Conservation (phyloP, 176 grass and related monocot species). For the Leersia perrieri region DNA sequence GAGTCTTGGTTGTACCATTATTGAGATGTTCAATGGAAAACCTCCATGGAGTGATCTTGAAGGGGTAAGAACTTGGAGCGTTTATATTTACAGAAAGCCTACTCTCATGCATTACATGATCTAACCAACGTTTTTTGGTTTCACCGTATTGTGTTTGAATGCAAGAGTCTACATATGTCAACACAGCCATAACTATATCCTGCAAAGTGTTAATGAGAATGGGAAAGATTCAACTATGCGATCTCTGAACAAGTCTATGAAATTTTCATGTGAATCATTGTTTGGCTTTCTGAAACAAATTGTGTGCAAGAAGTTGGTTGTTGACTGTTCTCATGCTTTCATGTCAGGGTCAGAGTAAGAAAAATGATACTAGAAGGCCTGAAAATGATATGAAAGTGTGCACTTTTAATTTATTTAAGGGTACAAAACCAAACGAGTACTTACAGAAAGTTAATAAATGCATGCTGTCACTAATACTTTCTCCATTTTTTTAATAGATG, state of each 20-base stretch:
- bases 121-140: slow-evolving; percentile 18
- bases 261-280: slow-evolving; percentile 20
- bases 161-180: neutral
- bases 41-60: slow-evolving; percentile 97
- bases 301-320: slow-evolving; percentile 3
- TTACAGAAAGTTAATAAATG: neutral
- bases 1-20: slow-evolving; percentile 97
- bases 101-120: slow-evolving; percentile 29
- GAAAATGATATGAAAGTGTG: slow-evolving; percentile 12
- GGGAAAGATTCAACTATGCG: neutral
- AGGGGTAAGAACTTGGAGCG: slow-evolving; percentile 61
- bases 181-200: neutral
- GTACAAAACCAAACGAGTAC: neutral
- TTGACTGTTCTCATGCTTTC: neutral
- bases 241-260: slow-evolving; percentile 14
- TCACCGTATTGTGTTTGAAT: neutral
- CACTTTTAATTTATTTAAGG: neutral
- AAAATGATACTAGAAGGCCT: neutral
- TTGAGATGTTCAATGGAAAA: slow-evolving; percentile 90
- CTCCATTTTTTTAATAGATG: too few relatives aligned
- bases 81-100: slow-evolving; percentile 30
- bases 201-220: neutral
- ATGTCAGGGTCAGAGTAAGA: neutral
- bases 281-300: neutral
- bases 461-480: slow-evolving; percentile 3